phyloP scores from a whole-genome alignment of 768 basidiomycete genomes.

The Agrocybe pediades region DNA sequence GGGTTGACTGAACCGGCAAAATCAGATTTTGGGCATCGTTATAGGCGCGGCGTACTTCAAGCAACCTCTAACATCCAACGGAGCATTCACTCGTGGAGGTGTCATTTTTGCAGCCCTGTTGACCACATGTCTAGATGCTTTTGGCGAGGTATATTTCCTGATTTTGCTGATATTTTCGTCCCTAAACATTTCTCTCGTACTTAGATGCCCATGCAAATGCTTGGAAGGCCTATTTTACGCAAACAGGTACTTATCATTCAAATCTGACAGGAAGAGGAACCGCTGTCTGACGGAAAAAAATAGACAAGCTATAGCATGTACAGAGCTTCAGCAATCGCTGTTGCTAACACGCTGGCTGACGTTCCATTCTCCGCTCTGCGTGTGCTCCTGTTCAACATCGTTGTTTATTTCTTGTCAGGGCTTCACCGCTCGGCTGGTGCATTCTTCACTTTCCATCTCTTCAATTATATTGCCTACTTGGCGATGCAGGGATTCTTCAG shows the following conservation, averaged over 20 bases:
- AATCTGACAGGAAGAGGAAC: not conserved
- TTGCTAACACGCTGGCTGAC: slow-evolving; percentile 70
- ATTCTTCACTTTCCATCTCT: slow-evolving; percentile 63
- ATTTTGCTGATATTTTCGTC: slow-evolving; percentile 5
- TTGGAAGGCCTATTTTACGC: slow-evolving; percentile 73
- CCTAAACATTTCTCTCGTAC: slow-evolving; percentile 42
- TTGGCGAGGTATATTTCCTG: slow-evolving; percentile 55
- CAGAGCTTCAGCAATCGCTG: slow-evolving; percentile 61
- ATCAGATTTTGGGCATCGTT: slow-evolving; percentile 57
- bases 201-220: slow-evolving; percentile 76
- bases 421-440: slow-evolving; percentile 45
- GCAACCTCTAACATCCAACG: slow-evolving; percentile 69
- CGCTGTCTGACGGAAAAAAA: not conserved
- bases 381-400: slow-evolving; percentile 60
- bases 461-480: slow-evolving; percentile 65
- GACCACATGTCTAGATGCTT: slow-evolving; percentile 70
- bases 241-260: slow-evolving; percentile 47
- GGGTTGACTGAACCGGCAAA: not conserved
- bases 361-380: slow-evolving; percentile 67
- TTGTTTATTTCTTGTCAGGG: slow-evolving; percentile 69
- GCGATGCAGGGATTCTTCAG: slow-evolving; percentile 87
- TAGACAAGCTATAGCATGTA: slow-evolving; percentile 66
- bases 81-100: slow-evolving; percentile 84
- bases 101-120: slow-evolving; percentile 75
- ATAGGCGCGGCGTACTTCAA: slow-evolving; percentile 77